Evolutionary conservation across 352 stramenopile species (phyloP).

Genomic region (Pythium aphanidermatum): DNA sequence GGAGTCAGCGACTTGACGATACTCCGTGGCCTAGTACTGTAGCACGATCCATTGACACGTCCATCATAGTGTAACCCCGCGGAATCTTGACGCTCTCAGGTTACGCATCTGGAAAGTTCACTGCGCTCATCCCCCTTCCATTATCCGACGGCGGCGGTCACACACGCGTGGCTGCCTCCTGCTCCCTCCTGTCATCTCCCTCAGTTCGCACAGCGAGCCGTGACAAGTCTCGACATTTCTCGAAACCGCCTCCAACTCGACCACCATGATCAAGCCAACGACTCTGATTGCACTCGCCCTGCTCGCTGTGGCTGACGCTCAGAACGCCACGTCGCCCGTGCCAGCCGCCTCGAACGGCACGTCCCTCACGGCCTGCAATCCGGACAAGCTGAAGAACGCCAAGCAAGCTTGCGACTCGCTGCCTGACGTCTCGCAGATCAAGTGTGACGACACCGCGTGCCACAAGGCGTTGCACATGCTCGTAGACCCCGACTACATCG

Average conservation of each 20-base stretch:
- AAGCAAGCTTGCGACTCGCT: conserved; percentile 33
- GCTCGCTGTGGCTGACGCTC: not conserved
- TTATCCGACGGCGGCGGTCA: too few relatives aligned
- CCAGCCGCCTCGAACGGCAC: not conserved
- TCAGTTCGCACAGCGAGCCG: too few relatives aligned
- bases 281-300: not conserved
- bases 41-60: too few relatives aligned
- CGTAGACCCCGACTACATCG: conserved; percentile 24
- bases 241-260: not conserved
- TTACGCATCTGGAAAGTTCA: too few relatives aligned
- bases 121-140: too few relatives aligned
- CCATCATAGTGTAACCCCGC: too few relatives aligned
- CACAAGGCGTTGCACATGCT: conserved; percentile 36
- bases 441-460: conserved; percentile 28
- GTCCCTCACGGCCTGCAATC: conserved; percentile 8
- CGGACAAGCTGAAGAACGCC: conserved; percentile 12
- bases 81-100: too few relatives aligned
- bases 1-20: too few relatives aligned
- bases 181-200: too few relatives aligned
- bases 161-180: too few relatives aligned
- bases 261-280: not conserved
- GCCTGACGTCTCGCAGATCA: conserved; percentile 36
- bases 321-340: not conserved
- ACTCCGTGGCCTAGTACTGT: too few relatives aligned
- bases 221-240: too few relatives aligned